These are phyloP conservation scores for Fusarium mexicanum DNA, from an alignment of 2,329 filamentous ascomycete species.

Conservation along the genomic window DNA sequence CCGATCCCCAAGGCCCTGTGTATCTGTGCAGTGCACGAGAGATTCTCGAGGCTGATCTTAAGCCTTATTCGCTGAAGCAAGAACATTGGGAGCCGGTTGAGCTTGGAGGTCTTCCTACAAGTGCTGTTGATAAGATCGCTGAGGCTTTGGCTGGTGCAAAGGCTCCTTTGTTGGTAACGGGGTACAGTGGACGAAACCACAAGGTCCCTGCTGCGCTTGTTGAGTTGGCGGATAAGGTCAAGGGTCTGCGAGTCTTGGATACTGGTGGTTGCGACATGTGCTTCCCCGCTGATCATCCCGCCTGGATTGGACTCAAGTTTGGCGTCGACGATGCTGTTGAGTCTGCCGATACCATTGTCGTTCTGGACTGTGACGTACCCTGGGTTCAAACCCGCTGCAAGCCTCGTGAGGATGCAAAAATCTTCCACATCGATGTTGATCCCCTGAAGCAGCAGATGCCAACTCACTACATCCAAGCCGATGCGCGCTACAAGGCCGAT, in stretches of 20 bases:
- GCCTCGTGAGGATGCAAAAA: conserved; percentile 60
- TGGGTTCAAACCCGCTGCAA: conserved; percentile 85
- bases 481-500: conserved; percentile 74
- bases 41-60: conserved; percentile 85
- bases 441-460: conserved; percentile 78
- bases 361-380: conserved; percentile 89
- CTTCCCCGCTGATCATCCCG: conserved; percentile 76
- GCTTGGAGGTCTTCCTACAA: conserved; percentile 66
- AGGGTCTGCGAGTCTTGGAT: conserved; percentile 76
- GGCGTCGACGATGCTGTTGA: conserved; percentile 78
- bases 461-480: conserved; percentile 74
- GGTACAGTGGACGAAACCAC: conserved; percentile 77
- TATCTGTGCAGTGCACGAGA: conserved; percentile 83
- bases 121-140: conserved; percentile 67
- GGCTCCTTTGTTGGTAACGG: conserved; percentile 75
- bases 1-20: conserved; percentile 80
- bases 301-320: conserved; percentile 76
- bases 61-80: conserved; percentile 75
- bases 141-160: conserved; percentile 71
- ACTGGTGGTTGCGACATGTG: conserved; percentile 84
- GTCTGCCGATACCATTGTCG: conserved; percentile 83
- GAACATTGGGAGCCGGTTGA: conserved; percentile 76
- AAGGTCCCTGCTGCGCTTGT: conserved; percentile 69
- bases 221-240: conserved; percentile 72
- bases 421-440: conserved; percentile 74